Evolutionary conservation across 2,329 filamentous ascomycete species (phyloP), one percentile per base, ranked within the genome.

Genomic region (Pleurostoma richardsiae): DNA sequence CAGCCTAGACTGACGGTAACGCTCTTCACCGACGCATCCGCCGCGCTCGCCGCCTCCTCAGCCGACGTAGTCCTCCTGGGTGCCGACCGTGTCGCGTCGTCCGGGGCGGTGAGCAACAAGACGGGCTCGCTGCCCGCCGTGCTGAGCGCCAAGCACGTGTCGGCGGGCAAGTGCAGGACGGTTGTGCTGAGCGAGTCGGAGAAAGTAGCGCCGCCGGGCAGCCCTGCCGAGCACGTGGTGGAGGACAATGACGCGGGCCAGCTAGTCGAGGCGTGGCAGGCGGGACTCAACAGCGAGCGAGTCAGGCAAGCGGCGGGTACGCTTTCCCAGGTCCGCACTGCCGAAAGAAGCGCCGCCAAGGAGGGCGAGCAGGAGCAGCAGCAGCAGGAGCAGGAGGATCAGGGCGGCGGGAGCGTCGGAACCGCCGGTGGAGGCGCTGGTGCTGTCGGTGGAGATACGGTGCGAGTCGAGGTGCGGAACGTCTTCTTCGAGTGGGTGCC

Each of bases 51-150:
- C 1, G 70, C 76, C 4, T 55, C 60, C 19, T 66, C 61, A n/a
- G 67, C 78, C 4, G 73, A 86, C 53, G 44, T 84, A 1, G 64
- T 88, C 2, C 62, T 88, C 4, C 65, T 88, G 1, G 83, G 83
- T 1, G 82, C 83, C 2, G 84, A 88, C 56, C 67, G 79, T 4
- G 81, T 88, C 46, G 75, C 77, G 10, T 59, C 65, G 1, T 59
- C 65, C 1, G 83, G 82, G 2, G 74, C 78, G 30, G 77, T 86
- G 19, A 81, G 75, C 59, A 88, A 87, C 63, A 88, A 87, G 61
- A 81, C 74, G 0, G 83, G 84, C 0, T 83, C 80, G 2, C 61
- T 86, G 5, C 74, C 80, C 1, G 73, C 78, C 1, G 71, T 80
- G 0, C 65, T 86, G 2, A 71, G 76, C 43, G 75, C 78, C 6